Evolutionary conservation across 1,284 basidiomycete genomes (phyloP).

Genomic region (Exobasidium rhododendri): DNA sequence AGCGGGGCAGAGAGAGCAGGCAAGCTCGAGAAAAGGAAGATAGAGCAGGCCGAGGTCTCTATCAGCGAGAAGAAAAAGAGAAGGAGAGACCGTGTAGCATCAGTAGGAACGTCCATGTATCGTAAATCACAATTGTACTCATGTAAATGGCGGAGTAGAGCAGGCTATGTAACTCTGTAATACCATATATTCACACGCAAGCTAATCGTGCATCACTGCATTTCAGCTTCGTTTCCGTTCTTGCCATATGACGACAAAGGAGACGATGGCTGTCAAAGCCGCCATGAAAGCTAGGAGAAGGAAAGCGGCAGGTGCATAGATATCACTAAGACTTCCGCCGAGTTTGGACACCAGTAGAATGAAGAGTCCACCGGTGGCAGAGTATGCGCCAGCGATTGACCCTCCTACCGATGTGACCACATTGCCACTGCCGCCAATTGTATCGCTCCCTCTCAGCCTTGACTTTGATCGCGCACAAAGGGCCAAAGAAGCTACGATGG

Average conservation of each 20-base stretch:
- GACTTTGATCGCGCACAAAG: slow-evolving; percentile 24
- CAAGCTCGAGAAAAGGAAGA: no score
- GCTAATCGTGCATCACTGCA: not conserved
- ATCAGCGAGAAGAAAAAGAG: no score
- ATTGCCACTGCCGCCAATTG: not conserved
- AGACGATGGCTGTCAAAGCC: slow-evolving; percentile 24
- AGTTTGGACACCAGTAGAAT: slow-evolving; percentile 36
- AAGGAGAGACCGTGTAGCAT: no score
- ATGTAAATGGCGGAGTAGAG: no score
- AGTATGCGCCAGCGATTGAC: slow-evolving; percentile 38
- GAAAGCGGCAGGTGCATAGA: slow-evolving; percentile 32
- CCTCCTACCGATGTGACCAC: slow-evolving; percentile 6
- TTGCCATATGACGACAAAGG: slow-evolving; percentile 6
- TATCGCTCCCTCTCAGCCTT: not conserved
- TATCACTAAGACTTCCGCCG: slow-evolving; percentile 35
- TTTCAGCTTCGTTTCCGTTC: not conserved
- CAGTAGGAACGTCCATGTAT: no score
- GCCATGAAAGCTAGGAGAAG: slow-evolving; percentile 32
- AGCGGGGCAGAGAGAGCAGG: no score
- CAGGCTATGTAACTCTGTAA: no score
- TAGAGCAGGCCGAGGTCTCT: no score
- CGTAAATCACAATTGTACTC: no score
- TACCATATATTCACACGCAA: no score
- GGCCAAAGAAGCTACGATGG: slow-evolving; percentile 34
- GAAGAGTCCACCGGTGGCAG: slow-evolving; percentile 31